Evolutionary conservation across 1,284 basidiomycete genomes (phyloP), one percentile per base, ranked within the genome.

Genomic region (Porogramme epimiltina): DNA sequence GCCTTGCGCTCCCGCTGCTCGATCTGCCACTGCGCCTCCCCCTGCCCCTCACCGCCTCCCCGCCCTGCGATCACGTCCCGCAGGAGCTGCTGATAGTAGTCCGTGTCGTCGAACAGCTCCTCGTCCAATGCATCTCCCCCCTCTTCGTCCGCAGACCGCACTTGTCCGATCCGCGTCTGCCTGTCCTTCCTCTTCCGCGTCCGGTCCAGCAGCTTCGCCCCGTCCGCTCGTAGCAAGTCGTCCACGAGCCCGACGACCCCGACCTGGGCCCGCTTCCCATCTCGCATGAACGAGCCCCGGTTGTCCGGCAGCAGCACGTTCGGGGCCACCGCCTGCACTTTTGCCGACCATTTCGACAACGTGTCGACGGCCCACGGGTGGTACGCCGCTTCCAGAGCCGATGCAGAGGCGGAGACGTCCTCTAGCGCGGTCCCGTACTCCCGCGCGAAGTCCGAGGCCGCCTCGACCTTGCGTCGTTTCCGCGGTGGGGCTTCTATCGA

Each of bases 291-390:
- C 4, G 85, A 73, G 51, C 81, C 84, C 15, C 82, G 78, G 47
- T 82, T 86, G 9, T 84, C 82, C 38, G 85, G 84, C 15, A 91
- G 73, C 42, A 97, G 77, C 31, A 82, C 81, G 2, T 84, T 84
- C 6, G 89, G 85, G 0, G 92, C 84, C 4, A 95, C 93, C 0
- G 93, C 90, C 64, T 95, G 91, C 42, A 97, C 90, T 73, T 97
- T 98, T 31, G 87, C 79, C 6, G 91, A 94, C 95, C 95, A 98
- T 72, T 97, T 97, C 43, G 79, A 74, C 18, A 98, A 78, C 2
- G 91, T 93, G 51, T 85, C 82, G 36, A 93, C 69, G 15, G 91
- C 75, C 59, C 86, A 75, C 2, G 83, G 77, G 62, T 93, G 91
- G 47, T 82, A 81, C 34, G 84, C 87, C 47, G 55, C 57, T 65